These are phyloP conservation scores for Artomyces pyxidatus DNA, from an alignment of 768 basidiomycete species.

Conservation along the genomic window DNA sequence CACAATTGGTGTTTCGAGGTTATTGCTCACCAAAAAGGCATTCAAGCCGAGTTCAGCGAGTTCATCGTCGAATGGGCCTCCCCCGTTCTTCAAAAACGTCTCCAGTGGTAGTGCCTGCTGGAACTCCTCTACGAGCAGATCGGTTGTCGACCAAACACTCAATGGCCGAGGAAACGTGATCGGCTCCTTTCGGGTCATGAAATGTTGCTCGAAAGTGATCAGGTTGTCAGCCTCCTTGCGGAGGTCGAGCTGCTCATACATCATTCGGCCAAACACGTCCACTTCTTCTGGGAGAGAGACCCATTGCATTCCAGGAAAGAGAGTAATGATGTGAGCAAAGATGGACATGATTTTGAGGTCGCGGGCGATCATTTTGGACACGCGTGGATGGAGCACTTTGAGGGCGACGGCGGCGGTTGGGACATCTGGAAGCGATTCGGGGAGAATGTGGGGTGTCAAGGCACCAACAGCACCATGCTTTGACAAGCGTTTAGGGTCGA, in stretches of 20 bases:
- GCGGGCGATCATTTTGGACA: slow-evolving; percentile 71
- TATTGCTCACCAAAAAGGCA: slow-evolving; percentile 74
- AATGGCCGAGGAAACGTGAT: slow-evolving; percentile 90
- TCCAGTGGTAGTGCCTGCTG: slow-evolving; percentile 90
- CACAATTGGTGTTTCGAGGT: background rate
- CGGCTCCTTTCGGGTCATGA: slow-evolving; percentile 66
- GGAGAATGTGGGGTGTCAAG: slow-evolving; percentile 40
- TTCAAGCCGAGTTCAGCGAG: slow-evolving; percentile 91
- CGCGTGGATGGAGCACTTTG: slow-evolving; percentile 90
- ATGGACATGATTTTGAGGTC: slow-evolving; percentile 94
- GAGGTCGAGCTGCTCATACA: slow-evolving; percentile 90
- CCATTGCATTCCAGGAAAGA: slow-evolving; percentile 94
- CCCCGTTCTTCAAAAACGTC: slow-evolving; percentile 79
- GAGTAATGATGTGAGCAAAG: slow-evolving; percentile 71
- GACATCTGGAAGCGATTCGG: slow-evolving; percentile 57
- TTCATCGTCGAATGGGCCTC: slow-evolving; percentile 83
- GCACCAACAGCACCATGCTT: slow-evolving; percentile 38
- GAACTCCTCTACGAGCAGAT: slow-evolving; percentile 87
- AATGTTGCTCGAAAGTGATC: slow-evolving; percentile 77
- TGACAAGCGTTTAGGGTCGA: slow-evolving; percentile 59
- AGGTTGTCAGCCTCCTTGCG: slow-evolving; percentile 87
- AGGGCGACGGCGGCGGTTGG: slow-evolving; percentile 89
- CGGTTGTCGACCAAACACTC: slow-evolving; percentile 67
- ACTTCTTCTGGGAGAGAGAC: slow-evolving; percentile 94
- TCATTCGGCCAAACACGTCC: slow-evolving; percentile 90